Base-by-base conservation (phyloP, 1,284 basidiomycete species). In the Moesziomyces sp. region DNA sequence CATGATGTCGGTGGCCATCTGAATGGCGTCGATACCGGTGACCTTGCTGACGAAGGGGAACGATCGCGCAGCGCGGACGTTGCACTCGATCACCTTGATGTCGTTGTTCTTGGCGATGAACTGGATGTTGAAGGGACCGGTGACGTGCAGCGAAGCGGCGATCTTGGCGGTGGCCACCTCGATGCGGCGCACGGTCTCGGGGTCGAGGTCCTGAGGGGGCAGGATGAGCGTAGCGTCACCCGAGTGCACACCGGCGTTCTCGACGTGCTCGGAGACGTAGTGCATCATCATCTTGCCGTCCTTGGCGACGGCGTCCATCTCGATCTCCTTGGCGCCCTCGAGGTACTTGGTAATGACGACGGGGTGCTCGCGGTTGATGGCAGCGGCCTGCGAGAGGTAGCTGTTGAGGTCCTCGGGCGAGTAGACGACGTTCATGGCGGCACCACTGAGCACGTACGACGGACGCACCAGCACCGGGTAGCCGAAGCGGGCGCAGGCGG, bases 91-190 rank as follows among this genome's bases (percentile, higher is more conserved):
- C 79, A 99, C 96, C 89, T 99, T 97, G 89, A 98, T 98, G 86
- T 98, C 96, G 87, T 98, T 98, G 87, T 98, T 92, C 89, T 99
- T 99, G 62, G 95, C 95, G 80, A 99, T 97, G 87, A 99, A 97
- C 87, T 99, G 97, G 84, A 99, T 99, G 86, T 99, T 99, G 89
- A 93, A 98, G 3, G 96, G 97, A 26, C 96, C 97, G 5, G 96
- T 98, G 55, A 99, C 94, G 84, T 99, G 97, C 64, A 99, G 89
- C n/a, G 78, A 60, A 24, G 95, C 95, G 30, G 93, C 96, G 74
- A 99, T 98, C 89, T 98, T 99, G 48, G 91, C 90, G 1, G 96
- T 98, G 18, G 96, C 96, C 79, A 94, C 93, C 85, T 95, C 94
- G 79, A 99, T 98, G 83, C 94, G 93, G 55, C 91, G 89, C 55